phyloP scores from a whole-genome alignment of 495 filamentous ascomycete species.

The Neurospora sp. region DNA sequence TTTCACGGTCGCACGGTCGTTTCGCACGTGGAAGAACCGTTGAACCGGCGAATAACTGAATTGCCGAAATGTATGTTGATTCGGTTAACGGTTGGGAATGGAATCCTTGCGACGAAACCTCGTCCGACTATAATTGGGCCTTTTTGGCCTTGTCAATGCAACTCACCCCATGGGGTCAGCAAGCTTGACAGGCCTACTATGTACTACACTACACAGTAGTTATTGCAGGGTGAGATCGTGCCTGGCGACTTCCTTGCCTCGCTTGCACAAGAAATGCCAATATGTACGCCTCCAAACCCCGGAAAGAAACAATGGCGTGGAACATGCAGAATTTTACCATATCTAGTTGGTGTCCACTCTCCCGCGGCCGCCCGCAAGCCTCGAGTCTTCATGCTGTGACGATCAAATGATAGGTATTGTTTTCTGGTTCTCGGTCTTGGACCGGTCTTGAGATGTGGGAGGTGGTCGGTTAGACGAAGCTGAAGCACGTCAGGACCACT shows the following conservation, averaged over 20 bases:
- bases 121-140: no score
- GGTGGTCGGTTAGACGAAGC: neutral
- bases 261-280: neutral
- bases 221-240: no score
- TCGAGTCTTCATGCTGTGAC: neutral
- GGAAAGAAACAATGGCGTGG: neutral
- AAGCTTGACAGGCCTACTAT: no score
- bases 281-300: neutral
- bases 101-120: neutral
- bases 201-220: no score
- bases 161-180: no score
- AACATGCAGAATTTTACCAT: neutral
- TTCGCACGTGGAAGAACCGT: neutral
- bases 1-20: neutral
- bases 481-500: neutral
- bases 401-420: neutral
- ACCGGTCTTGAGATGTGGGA: no score
- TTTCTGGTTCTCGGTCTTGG: neutral
- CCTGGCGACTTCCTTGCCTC: neutral
- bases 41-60: neutral
- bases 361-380: neutral
- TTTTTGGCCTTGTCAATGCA: no score
- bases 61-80: neutral
- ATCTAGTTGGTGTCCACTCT: neutral
- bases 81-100: neutral